Percentiles rank a stretch among this genome's conserved stretches.
Conservation (phyloP, 768 basidiomycete species). For the Mrakia blollopis region DNA sequence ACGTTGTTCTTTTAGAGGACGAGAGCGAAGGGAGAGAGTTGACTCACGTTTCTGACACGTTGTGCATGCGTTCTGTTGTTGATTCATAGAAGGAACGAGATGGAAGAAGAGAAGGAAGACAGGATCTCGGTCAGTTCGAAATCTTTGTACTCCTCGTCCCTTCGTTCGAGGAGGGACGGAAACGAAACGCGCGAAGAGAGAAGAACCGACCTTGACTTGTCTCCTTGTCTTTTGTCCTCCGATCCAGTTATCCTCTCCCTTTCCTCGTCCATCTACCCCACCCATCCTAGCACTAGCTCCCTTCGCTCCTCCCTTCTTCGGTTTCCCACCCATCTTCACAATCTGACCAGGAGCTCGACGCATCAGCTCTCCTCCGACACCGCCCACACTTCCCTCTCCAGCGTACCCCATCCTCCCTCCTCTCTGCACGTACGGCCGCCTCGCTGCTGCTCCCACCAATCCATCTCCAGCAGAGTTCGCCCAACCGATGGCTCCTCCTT, state of each 20-base stretch:
- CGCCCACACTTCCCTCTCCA: too few species aligned
- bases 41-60: conserved; percentile 17
- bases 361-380: neutral
- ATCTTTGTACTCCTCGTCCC: neutral
- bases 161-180: neutral
- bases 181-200: neutral
- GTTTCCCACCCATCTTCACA: neutral
- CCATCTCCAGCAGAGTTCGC: neutral
- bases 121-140: neutral
- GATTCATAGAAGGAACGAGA: neutral
- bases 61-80: neutral
- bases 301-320: neutral
- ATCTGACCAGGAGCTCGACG: neutral
- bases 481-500: conserved; percentile 7
- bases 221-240: conserved; percentile 17
- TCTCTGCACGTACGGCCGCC: neutral
- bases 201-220: conserved; percentile 15
- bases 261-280: conserved; percentile 4
- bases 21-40: neutral
- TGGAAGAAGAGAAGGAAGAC: neutral
- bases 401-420: neutral
- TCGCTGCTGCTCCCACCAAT: neutral
- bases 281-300: neutral
- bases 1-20: neutral
- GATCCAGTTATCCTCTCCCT: conserved; percentile 6